A percentile compares a stretch with the other conserved stretches of the same genome.
Conservation (phyloP, 2,329 filamentous ascomycete genomes). For the Colletotrichum navitas region DNA sequence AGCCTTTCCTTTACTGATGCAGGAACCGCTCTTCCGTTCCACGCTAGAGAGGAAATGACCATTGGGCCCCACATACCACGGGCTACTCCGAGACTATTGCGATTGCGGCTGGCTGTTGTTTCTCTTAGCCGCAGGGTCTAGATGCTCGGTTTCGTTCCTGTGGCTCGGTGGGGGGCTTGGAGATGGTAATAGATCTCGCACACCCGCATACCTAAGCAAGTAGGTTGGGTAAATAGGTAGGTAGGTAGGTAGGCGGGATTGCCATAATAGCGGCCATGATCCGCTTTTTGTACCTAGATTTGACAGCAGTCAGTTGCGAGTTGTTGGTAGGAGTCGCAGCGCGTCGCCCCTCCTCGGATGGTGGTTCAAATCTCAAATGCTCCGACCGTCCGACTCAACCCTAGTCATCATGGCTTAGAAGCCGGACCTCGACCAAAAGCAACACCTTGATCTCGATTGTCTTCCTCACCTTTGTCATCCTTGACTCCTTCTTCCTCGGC, state of each 20-base stretch:
- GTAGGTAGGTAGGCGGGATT: too few species aligned
- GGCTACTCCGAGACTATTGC: neutral
- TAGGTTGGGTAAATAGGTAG: too few species aligned
- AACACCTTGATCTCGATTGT: neutral
- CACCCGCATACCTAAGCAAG: too few species aligned
- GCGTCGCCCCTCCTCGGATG: neutral
- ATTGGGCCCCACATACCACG: neutral
- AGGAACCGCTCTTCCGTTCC: neutral
- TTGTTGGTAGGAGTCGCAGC: conserved; percentile 1
- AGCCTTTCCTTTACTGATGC: too few species aligned
- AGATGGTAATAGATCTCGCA: neutral
- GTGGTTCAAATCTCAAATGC: conserved; percentile 25
- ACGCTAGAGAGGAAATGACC: neutral
- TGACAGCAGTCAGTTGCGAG: too few species aligned
- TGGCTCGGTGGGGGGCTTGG: neutral
- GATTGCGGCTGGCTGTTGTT: neutral
- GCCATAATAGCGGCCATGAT: neutral
- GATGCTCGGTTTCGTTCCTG: neutral
- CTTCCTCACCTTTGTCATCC: too few species aligned
- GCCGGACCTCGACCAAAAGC: too few species aligned
- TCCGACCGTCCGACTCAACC: conserved; percentile 26
- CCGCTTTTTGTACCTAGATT: neutral
- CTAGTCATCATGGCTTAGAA: neutral
- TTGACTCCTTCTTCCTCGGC: too few species aligned
- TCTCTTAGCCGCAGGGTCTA: neutral